A percentile compares a stretch with the other conserved stretches of the same genome.
These are phyloP conservation scores for Parastagonospora nodorum DNA, from an alignment of 2,329 filamentous ascomycete species.

Conservation along the genomic window DNA sequence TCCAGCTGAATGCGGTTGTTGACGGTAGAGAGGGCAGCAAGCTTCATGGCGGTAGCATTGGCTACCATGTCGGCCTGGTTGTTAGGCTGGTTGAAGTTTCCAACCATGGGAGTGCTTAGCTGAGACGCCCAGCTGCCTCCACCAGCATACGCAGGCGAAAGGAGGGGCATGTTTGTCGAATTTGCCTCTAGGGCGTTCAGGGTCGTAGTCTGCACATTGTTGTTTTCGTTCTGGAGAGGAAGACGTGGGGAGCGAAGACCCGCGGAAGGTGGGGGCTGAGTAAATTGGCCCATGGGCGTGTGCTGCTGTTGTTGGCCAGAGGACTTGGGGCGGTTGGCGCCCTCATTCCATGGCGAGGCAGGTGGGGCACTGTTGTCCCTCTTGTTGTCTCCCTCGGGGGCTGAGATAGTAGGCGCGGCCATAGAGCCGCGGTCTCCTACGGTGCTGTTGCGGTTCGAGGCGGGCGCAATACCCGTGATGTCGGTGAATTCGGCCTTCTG, in stretches of 20 bases:
- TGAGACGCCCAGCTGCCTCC: slow-evolving; percentile 98
- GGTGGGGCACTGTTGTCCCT: slow-evolving; percentile 65
- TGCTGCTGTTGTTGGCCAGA: slow-evolving; percentile 68
- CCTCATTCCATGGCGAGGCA: slow-evolving; percentile 80
- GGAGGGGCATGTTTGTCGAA: slow-evolving; percentile 73
- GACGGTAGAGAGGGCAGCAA: slow-evolving; percentile 93
- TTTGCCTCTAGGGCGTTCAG: slow-evolving; percentile 74
- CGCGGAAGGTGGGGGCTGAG: slow-evolving; percentile 75
- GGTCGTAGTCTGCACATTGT: slow-evolving; percentile 81
- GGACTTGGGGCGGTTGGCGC: slow-evolving; percentile 71
- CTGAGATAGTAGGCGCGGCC: slow-evolving; percentile 74
- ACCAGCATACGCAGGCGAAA: slow-evolving; percentile 77
- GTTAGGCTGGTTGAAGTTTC: slow-evolving; percentile 71
- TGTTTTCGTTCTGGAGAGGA: slow-evolving; percentile 65
- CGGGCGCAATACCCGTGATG: slow-evolving; percentile 85
- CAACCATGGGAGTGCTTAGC: slow-evolving; percentile 95
- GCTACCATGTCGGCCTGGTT: slow-evolving; percentile 96
- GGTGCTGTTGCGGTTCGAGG: slow-evolving; percentile 91
- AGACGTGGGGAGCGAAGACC: slow-evolving; percentile 81
- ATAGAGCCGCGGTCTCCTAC: slow-evolving; percentile 78
- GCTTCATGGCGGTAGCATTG: slow-evolving; percentile 98
- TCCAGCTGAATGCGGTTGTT: slow-evolving; percentile 98
- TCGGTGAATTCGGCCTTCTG: slow-evolving; percentile 98
- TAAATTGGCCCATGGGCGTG: slow-evolving; percentile 85
- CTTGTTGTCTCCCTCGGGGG: slow-evolving; percentile 66